Evolutionary conservation across 345 rosid genomes (phyloP).

Genomic region (Citrus trifoliata): DNA sequence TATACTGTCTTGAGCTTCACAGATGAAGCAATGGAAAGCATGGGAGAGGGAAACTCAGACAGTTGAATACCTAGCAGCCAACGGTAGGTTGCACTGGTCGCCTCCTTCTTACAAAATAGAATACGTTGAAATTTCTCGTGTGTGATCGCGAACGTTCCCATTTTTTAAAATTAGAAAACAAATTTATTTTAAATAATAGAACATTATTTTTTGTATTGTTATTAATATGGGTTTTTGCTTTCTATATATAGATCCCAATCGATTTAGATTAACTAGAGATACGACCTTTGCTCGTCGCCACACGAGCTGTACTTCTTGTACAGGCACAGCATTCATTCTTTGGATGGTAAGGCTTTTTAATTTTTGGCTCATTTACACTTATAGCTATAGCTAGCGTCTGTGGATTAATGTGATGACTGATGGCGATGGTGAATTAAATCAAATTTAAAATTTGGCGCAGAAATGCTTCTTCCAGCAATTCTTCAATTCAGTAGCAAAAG

Average conservation of each 20-base stretch:
- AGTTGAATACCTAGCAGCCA: conserved; percentile 50
- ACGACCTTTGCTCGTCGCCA: conserved; percentile 78
- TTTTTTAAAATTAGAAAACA: no score
- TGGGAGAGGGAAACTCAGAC: conserved; percentile 78
- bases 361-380: background rate
- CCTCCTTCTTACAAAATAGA: no score
- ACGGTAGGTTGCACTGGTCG: conserved; percentile 32
- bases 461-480: conserved; percentile 77
- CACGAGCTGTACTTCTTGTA: conserved; percentile 28
- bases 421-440: no score
- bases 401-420: no score
- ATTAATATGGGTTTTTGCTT: background rate
- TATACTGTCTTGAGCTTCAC: background rate
- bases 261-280: conserved; percentile 61
- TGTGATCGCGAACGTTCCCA: no score
- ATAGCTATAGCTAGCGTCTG: no score
- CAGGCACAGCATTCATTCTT: conserved; percentile 33
- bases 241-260: conserved; percentile 41
- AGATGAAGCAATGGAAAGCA: conserved; percentile 72
- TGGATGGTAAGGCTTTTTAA: conserved; percentile 46
- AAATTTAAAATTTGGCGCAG: conserved; percentile 20
- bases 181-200: no score
- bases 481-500: conserved; percentile 62
- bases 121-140: no score
- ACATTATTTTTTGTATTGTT: background rate